Base-by-base conservation (phyloP, 495 filamentous ascomycete species). In the Neurospora africana region DNA sequence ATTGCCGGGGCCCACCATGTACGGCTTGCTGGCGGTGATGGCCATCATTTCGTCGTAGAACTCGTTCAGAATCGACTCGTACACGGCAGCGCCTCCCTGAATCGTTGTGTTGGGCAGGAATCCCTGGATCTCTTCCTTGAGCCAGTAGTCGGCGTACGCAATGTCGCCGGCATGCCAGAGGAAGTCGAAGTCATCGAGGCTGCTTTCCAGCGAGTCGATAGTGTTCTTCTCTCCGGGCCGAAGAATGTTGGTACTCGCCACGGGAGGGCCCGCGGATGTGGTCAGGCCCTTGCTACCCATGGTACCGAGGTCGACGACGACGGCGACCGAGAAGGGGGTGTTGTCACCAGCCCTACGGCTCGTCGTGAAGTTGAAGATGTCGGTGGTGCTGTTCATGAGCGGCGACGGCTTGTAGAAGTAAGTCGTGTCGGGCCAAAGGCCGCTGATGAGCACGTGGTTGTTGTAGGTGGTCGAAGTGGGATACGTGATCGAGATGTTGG, bases 281-380 rank as follows among this genome's bases (percentile, higher is more conserved):
- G 70, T 74, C 21, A 83, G 69, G 30, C 81, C 81, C 35, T 77
- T 71, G 4, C 75, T 69, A 19, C 82, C 81, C 74, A 83, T 79
- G 21, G 79, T 86, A 7, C 86, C 86, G 40, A 88, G 77, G 69
- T 88, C 86, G n/a, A 84, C 85, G 3, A 87, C 83, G 0, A 86
- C 82, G 43, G 83, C 83, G 39, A 86, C 76, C 37, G 73, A 82
- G 77, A 83, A 88, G 0, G 84, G 80, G 1, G 81, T 83, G 27
- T 75, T 74, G 71, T 87, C 83, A 7, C 86, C 86, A 17, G 83
- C 76, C 17, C 23, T 23, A 4, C 74, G 67, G 11, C 69, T 36
- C 2, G 82, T 81, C 30, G 47, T 79, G 73, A 83, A 53, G 44
- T 53, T 53, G 44, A 53, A 53, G 38, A 75, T 70, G n/a, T 47